These are phyloP conservation scores for Cunninghamia lanceolata DNA, from an alignment of 75 land plant species.

Conservation along the genomic window DNA sequence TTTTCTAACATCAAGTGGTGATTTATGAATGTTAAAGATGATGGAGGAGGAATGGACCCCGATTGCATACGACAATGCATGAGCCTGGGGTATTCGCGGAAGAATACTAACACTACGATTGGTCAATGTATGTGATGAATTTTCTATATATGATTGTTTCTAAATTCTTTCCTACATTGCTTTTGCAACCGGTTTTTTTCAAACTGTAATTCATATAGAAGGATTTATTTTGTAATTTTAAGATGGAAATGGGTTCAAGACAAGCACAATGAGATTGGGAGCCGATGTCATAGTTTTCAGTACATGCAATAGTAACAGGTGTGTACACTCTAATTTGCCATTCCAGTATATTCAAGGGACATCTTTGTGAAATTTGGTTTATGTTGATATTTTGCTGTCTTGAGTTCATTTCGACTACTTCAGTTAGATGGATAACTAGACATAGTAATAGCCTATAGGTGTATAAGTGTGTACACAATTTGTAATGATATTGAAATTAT, in stretches of 20 bases:
- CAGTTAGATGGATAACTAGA: not conserved
- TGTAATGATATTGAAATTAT: not conserved
- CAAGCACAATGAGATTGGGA: slow-evolving; percentile 89
- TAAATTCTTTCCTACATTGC: not conserved
- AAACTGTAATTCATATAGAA: not conserved
- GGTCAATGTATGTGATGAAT: slow-evolving; percentile 64
- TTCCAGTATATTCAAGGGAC: not conserved
- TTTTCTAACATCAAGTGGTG: not conserved
- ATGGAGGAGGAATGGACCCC: slow-evolving; percentile 97
- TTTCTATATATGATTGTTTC: not conserved
- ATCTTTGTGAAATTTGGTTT: not conserved
- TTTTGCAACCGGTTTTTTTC: not conserved
- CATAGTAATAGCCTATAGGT: not conserved
- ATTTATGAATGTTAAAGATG: slow-evolving; percentile 43
- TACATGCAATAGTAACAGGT: slow-evolving; percentile 30
- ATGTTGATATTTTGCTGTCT: not conserved
- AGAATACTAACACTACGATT: slow-evolving; percentile 59
- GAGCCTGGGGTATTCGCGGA: slow-evolving; percentile 92
- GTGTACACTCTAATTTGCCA: not conserved
- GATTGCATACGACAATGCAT: slow-evolving; percentile 72
- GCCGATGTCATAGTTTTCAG: slow-evolving; percentile 82
- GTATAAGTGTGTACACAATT: not conserved
- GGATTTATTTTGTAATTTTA: not conserved
- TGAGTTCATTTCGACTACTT: not conserved
- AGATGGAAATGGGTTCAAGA: slow-evolving; percentile 96